Base-by-base conservation (phyloP, 2,329 filamentous ascomycete genomes). In the Cylindrodendrum hubeiense region DNA sequence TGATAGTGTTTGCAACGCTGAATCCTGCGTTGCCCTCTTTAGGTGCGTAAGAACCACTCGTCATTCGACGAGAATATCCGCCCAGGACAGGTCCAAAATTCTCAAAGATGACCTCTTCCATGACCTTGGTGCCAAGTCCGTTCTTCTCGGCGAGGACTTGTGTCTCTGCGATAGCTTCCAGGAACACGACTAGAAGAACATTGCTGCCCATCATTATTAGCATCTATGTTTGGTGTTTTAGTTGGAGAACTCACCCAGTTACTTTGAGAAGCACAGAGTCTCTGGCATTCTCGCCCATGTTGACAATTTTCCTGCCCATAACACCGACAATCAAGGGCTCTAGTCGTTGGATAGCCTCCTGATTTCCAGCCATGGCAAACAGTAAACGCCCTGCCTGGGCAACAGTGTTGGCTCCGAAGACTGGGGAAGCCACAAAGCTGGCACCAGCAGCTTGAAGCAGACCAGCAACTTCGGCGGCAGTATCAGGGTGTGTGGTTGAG, bases 81-180 rank as follows among this genome's bases (percentile, higher is more conserved):
- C 47, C 47, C n/a, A 50, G 47, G 10, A 50, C 47, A 1, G 47
- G 47, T n/a, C 47, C 47, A 17, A 50, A 50, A 15, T 50, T 50
- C n/a, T 50, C 47, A 33, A 50, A 50, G 12, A 50, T 50, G 9
- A 50, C 47, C n/a, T 50, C 47, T 21, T 50, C 47, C 47, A 50
- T 50, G 5, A 50, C 47, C 22, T 28, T 2, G 12, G 47, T 50
- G 6, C 47, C 47, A 9, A 50, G 47, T 12, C 47, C 47, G 10
- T 50, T 50, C 26, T 50, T 50, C 26, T 50, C 47, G 12, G 47
- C 47, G 47, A 50, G 47, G 4, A 50, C 47, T 22, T 50, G 47
- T 2, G 47, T 50, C 47, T 50, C 47, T 30, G 47, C 47, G 10
- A 50, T 50, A 7, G 47, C 47, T n/a, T 50, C 47, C 5, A 50